Conservation (phyloP, 192 early-diverging fungal genomes). For the Backusella psychrophila region DNA sequence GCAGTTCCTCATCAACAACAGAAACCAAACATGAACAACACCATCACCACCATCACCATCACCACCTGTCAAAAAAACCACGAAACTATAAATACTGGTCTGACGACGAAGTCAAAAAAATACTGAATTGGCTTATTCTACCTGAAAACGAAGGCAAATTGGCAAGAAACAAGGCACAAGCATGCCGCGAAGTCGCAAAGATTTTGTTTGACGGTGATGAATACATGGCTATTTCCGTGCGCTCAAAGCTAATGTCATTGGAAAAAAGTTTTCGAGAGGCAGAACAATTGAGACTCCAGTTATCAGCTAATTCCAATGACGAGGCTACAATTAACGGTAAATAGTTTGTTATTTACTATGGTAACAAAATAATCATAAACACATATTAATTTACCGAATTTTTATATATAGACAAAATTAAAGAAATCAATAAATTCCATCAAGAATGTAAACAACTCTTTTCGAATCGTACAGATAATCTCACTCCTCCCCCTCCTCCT, state of each 20-base stretch:
- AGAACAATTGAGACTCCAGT: neutral
- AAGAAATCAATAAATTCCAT: constrained; percentile 9
- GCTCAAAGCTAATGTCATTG: constrained; percentile 1
- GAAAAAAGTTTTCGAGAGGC: neutral
- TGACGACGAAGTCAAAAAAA: constrained; percentile 3
- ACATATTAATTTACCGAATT: neutral
- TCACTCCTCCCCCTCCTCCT: neutral
- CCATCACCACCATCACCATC: neutral
- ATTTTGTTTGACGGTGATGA: neutral
- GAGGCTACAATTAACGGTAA: neutral
- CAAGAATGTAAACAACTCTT: constrained; percentile 11
- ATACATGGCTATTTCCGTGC: constrained; percentile 6
- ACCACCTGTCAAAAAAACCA: constrained; percentile 8
- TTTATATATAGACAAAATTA: neutral
- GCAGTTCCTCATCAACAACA: neutral
- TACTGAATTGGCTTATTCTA: neutral
- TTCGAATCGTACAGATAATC: neutral
- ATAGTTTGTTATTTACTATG: neutral
- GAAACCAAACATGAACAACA: neutral
- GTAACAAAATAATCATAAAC: neutral
- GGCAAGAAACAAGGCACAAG: constrained; percentile 3
- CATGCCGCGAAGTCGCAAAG: neutral
- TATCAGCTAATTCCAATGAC: neutral
- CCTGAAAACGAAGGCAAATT: constrained; percentile 8
- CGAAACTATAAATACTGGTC: constrained; percentile 13